Base-by-base conservation (phyloP, 768 basidiomycete genomes). In the Boletellus emodensis region DNA sequence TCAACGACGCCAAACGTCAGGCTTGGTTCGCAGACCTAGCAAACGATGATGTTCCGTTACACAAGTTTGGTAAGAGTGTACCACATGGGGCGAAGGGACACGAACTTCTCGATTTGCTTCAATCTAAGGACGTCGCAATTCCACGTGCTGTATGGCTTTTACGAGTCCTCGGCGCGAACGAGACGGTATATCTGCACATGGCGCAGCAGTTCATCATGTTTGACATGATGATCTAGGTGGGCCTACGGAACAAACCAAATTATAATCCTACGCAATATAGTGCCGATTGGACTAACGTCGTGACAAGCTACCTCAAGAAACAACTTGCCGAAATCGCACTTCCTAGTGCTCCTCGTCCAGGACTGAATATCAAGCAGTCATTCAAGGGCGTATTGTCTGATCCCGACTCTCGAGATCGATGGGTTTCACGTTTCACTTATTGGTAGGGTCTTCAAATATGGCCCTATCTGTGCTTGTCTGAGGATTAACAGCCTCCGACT, bases 131-230 rank as follows among this genome's bases (percentile, higher is more conserved):
- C 49, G 86, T 93, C 24, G 85, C 85, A 6, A 85, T 90, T 32
- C 77, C 85, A 2, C 78, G 91, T 40, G 91, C 91, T 4, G 82
- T 92, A 7, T 94, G 91, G 91, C 88, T 92, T 62, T 73, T 93
- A 24, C 80, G 90, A 17, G 89, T 91, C 4, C 82, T 91, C 59
- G 91, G 91, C 22, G 89, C 85, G 17, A 91, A 92, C 58, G 91
- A 94, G 69, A 89, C 87, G 43, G 89, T 90, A 62, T 11, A 51
- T 52, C 8, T 20, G 18, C 33, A n/a, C 51, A 36, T 40, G 30
- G 39, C 47, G 36, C 33, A 20, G 1, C 53, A 2, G 9, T 30
- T 43, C 44, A 40, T 20, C n/a, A 20, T n/a, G 30, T 5, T 45
- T 51, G 14, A 55, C 36, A 40, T 24, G 44, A 26, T 20, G 3